phyloP scores from a whole-genome alignment of 2,329 filamentous ascomycete genomes.

The Nothophoma quercina region DNA sequence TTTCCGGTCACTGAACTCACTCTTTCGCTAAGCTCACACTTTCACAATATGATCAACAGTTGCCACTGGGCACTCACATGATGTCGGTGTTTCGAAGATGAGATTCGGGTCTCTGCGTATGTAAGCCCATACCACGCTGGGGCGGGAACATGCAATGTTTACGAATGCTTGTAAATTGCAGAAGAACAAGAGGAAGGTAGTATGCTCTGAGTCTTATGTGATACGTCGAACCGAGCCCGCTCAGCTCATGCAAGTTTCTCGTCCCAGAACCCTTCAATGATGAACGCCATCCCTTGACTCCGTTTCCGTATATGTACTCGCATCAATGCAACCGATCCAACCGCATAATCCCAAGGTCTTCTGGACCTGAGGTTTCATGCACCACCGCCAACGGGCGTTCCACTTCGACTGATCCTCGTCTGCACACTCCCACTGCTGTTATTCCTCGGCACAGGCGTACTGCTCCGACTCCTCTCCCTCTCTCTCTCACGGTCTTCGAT shows the following conservation, averaged over 20 bases:
- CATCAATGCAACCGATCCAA: no score
- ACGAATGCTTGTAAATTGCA: no score
- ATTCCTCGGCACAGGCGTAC: slow-evolving; percentile 31
- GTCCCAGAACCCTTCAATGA: neutral
- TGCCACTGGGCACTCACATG: no score
- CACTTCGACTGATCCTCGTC: slow-evolving; percentile 26
- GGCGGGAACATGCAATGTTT: no score
- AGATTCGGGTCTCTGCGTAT: no score
- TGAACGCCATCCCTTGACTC: neutral
- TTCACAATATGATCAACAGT: no score
- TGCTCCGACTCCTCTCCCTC: slow-evolving; percentile 31
- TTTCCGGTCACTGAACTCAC: no score
- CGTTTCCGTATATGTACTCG: neutral
- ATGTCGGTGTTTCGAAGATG: no score
- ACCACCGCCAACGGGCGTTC: slow-evolving; percentile 26
- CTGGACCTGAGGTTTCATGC: no score
- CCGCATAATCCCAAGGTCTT: no score
- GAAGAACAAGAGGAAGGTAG: neutral
- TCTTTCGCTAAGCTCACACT: no score
- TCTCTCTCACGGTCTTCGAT: slow-evolving; percentile 39
- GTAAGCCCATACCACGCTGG: no score
- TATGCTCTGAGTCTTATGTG: neutral
- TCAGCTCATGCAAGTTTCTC: neutral
- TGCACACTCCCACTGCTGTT: slow-evolving; percentile 30
- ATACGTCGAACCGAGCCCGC: neutral